phyloP scores from a whole-genome alignment of 2,329 filamentous ascomycete species.

The Orbilia blumenaviensis region DNA sequence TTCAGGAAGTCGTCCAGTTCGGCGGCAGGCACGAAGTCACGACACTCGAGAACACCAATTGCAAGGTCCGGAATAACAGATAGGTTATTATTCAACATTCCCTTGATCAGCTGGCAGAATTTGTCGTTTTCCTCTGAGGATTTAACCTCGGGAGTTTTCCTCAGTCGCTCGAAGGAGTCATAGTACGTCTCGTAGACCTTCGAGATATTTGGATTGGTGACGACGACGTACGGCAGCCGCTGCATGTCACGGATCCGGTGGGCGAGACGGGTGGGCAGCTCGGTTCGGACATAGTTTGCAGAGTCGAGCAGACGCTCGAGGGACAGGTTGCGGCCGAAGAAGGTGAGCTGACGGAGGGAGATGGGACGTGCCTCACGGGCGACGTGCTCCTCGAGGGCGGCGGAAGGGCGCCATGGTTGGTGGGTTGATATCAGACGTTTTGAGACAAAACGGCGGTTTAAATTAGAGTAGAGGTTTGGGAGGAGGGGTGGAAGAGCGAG shows the following conservation, averaged over 20 bases:
- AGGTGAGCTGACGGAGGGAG: conserved; percentile 92
- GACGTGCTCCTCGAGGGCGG: conserved; percentile 64
- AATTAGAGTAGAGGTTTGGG: neutral
- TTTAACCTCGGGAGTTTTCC: conserved; percentile 82
- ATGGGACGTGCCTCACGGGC: conserved; percentile 92
- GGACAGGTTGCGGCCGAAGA: conserved; percentile 86
- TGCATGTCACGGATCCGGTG: conserved; percentile 98
- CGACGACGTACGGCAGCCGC: conserved; percentile 91
- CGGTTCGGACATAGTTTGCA: conserved; percentile 95
- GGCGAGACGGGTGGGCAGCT: conserved; percentile 89
- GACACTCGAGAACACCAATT: conserved; percentile 92
- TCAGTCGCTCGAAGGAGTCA: conserved; percentile 90
- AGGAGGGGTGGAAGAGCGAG: neutral
- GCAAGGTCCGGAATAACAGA: conserved; percentile 93
- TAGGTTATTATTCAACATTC: conserved; percentile 85
- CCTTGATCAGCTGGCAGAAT: conserved; percentile 81
- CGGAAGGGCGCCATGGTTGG: conserved; percentile 56
- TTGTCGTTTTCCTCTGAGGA: conserved; percentile 87
- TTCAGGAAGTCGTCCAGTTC: conserved; percentile 96
- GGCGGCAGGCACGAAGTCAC: conserved; percentile 78
- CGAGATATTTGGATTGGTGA: conserved; percentile 92
- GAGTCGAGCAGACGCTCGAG: conserved; percentile 89
- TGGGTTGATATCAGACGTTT: conserved; percentile 27
- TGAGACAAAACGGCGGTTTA: neutral
- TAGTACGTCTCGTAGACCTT: conserved; percentile 98